A percentile compares a stretch with the other conserved stretches of the same genome.
Evolutionary conservation across 805 yeast species (phyloP).

Genomic region (Yamadazyma akitaensis): DNA sequence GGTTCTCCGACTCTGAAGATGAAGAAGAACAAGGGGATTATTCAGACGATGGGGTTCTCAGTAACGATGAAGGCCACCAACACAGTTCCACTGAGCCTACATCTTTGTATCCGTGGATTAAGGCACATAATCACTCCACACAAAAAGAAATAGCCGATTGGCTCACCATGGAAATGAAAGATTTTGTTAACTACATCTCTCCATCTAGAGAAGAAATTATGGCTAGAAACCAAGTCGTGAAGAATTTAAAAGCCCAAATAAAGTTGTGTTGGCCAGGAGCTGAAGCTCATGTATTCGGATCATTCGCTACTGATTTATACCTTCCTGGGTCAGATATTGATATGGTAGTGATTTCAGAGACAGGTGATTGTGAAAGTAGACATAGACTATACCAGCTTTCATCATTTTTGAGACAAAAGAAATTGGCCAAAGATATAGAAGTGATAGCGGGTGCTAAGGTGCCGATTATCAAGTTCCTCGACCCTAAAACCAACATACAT

Average conservation of each 20-base stretch:
- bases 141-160: slow-evolving; percentile 81
- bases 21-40: slow-evolving; percentile 20
- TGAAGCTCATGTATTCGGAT: slow-evolving; percentile 84
- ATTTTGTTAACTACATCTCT: slow-evolving; percentile 79
- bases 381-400: slow-evolving; percentile 70
- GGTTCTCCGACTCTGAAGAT: slow-evolving; percentile 40
- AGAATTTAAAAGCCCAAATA: slow-evolving; percentile 51
- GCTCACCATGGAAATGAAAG: slow-evolving; percentile 81
- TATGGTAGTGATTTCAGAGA: slow-evolving; percentile 73
- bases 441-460: slow-evolving; percentile 89
- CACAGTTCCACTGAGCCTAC: slow-evolving; percentile 23
- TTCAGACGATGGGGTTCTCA: slow-evolving; percentile 31
- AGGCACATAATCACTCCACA: slow-evolving; percentile 70
- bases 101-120: slow-evolving; percentile 67
- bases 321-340: slow-evolving; percentile 96
- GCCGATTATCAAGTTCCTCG: slow-evolving; percentile 90
- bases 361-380: slow-evolving; percentile 58
- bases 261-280: slow-evolving; percentile 71
- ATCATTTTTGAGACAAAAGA: slow-evolving; percentile 56
- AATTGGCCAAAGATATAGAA: slow-evolving; percentile 69
- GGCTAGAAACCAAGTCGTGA: slow-evolving; percentile 63
- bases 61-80: slow-evolving; percentile 34
- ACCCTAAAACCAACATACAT: slow-evolving; percentile 63
- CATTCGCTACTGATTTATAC: slow-evolving; percentile 88
- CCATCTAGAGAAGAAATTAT: slow-evolving; percentile 75